phyloP scores from a whole-genome alignment of 192 early-diverging fungal genomes.

The Rhizophagus clarus region DNA sequence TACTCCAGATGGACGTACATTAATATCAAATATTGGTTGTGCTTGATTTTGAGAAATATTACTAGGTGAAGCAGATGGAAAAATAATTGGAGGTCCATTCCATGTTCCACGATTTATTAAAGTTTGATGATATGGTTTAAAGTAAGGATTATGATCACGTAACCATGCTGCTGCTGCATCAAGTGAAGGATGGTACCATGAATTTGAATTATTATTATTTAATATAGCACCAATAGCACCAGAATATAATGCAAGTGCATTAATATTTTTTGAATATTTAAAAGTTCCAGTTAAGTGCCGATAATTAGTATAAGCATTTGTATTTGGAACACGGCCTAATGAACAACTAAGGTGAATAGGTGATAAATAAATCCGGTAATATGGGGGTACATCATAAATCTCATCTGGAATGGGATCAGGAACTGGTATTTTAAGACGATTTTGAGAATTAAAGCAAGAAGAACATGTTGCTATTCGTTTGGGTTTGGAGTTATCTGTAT shows the following conservation, averaged over 20 bases:
- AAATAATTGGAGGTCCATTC: neutral
- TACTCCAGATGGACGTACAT: neutral
- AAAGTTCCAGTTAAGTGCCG: neutral
- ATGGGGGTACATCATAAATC: neutral
- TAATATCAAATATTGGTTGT: neutral
- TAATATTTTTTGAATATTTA: neutral
- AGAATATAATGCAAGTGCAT: constrained; percentile 8
- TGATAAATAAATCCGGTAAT: neutral
- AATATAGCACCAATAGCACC: neutral
- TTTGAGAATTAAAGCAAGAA: neutral
- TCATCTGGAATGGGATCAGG: neutral
- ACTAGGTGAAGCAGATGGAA: neutral
- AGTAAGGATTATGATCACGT: neutral
- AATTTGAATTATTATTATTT: neutral
- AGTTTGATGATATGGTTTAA: neutral
- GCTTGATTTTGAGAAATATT: neutral
- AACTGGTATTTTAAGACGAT: neutral
- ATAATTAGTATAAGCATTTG: constrained; percentile 9
- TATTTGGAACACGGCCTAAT: neutral
- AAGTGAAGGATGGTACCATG: neutral
- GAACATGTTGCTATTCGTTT: neutral
- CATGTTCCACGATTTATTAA: neutral
- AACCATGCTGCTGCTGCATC: neutral
- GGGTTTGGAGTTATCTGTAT: too few species aligned
- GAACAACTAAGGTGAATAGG: neutral